phyloP scores from a whole-genome alignment of 495 filamentous ascomycete genomes.

The Tuber melanosporum region DNA sequence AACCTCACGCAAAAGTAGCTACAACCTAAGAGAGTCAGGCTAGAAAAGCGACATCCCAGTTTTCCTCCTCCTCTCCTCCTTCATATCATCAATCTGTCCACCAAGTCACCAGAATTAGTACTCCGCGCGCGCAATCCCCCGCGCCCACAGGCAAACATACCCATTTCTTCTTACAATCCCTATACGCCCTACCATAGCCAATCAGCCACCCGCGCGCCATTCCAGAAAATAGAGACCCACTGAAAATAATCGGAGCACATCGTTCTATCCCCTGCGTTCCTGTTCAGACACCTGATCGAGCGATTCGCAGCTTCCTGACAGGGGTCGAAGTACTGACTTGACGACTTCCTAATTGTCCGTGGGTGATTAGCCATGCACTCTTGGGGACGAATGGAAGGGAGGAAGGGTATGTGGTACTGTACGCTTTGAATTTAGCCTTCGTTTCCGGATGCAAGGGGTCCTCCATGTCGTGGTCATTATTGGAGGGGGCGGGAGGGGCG shows the following conservation, averaged over 20 bases:
- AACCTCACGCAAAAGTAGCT: background rate
- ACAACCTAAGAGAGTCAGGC: background rate
- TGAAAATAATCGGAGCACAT: conserved; percentile 93
- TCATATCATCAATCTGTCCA: conserved; percentile 49
- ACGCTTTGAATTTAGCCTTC: conserved; percentile 23
- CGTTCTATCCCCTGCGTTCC: conserved; percentile 75
- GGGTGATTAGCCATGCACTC: background rate
- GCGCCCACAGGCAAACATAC: conserved; percentile 49
- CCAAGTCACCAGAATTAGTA: conserved; percentile 20
- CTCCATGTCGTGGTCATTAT: conserved; percentile 11
- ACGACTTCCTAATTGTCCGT: conserved; percentile 56
- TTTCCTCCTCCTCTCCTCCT: conserved; percentile 47
- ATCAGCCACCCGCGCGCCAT: background rate
- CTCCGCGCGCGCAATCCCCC: conserved; percentile 8
- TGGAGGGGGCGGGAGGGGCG: background rate
- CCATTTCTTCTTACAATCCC: conserved; percentile 92
- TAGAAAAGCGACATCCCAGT: conserved; percentile 39
- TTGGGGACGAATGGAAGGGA: no score
- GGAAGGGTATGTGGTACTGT: background rate
- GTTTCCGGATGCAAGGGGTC: conserved; percentile 16
- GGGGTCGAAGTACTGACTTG: conserved; percentile 84
- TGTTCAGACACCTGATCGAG: conserved; percentile 77
- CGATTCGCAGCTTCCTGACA: conserved; percentile 88
- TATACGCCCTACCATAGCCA: conserved; percentile 61
- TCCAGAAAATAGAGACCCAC: conserved; percentile 50